These are phyloP conservation scores for Cystofilobasidium macerans DNA, from an alignment of 768 basidiomycete species.

Conservation along the genomic window DNA sequence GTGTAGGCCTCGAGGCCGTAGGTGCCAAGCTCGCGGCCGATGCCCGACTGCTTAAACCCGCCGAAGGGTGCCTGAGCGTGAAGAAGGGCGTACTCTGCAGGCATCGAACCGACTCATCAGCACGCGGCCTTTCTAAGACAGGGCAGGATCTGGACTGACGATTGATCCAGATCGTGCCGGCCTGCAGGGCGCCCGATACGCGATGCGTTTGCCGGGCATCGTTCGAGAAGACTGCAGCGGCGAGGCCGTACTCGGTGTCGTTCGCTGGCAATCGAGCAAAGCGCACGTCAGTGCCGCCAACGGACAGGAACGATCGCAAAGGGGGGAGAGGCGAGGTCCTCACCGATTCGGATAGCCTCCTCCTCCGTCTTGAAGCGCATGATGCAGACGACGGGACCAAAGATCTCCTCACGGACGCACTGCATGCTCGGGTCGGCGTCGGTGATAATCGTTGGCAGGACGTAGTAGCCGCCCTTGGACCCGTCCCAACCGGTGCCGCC, in stretches of 20 bases:
- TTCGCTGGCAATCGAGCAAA: slow-evolving; percentile 48
- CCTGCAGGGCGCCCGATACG: slow-evolving; percentile 61
- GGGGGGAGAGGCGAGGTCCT: too few relatives aligned
- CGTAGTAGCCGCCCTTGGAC: slow-evolving; percentile 57
- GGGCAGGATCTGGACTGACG: too few relatives aligned
- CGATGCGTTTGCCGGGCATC: slow-evolving; percentile 47
- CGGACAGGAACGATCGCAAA: too few relatives aligned
- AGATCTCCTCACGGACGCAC: slow-evolving; percentile 78
- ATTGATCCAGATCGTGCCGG: slow-evolving; percentile 46
- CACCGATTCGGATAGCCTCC: slow-evolving; percentile 61
- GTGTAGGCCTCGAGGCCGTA: slow-evolving; percentile 28
- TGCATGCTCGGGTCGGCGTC: slow-evolving; percentile 57
- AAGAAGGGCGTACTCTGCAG: neutral
- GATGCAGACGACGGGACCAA: slow-evolving; percentile 84
- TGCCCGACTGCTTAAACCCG: slow-evolving; percentile 74
- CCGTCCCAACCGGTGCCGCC: slow-evolving; percentile 41
- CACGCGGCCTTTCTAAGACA: too few relatives aligned
- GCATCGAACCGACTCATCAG: too few relatives aligned
- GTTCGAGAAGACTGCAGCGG: slow-evolving; percentile 66
- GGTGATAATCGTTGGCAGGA: slow-evolving; percentile 74
- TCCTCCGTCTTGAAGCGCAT: slow-evolving; percentile 77
- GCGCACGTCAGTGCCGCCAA: too few relatives aligned
- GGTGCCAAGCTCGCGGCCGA: slow-evolving; percentile 39
- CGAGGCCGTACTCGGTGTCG: slow-evolving; percentile 75
- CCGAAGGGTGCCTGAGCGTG: slow-evolving; percentile 62